Conservation (phyloP, 768 basidiomycete species). For the Boletus subparvulus region DNA sequence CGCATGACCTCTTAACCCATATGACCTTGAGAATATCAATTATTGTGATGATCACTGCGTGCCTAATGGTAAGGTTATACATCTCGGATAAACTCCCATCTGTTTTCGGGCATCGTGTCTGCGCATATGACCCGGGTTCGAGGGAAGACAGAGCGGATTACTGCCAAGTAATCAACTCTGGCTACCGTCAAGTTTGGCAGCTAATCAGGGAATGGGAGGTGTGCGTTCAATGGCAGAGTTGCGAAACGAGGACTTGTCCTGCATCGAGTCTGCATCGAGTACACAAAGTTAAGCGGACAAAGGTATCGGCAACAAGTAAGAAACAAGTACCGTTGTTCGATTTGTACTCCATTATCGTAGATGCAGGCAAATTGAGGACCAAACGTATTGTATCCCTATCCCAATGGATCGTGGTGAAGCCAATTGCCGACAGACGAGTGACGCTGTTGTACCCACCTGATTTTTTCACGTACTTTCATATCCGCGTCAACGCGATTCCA, state of each 20-base stretch:
- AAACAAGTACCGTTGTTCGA: slow-evolving; percentile 71
- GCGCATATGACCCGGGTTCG: slow-evolving; percentile 4
- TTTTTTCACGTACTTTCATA: slow-evolving; percentile 70
- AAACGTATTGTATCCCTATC: slow-evolving; percentile 75
- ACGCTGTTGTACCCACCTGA: slow-evolving; percentile 56
- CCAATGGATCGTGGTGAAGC: neutral
- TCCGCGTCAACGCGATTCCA: slow-evolving; percentile 90
- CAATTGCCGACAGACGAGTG: slow-evolving; percentile 29
- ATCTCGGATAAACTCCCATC: slow-evolving; percentile 5
- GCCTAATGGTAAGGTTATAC: slow-evolving; percentile 14
- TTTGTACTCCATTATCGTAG: slow-evolving; percentile 92
- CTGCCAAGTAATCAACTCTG: neutral
- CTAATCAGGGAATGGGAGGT: slow-evolving; percentile 21
- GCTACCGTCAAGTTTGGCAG: neutral
- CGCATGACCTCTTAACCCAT: neutral
- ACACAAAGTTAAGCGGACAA: slow-evolving; percentile 1
- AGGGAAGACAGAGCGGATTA: neutral
- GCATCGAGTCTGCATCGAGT: slow-evolving; percentile 68
- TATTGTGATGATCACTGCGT: neutral
- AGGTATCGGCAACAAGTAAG: neutral
- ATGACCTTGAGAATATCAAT: slow-evolving; percentile 1
- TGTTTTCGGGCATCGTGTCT: neutral
- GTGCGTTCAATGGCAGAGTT: slow-evolving; percentile 56
- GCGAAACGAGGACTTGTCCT: slow-evolving; percentile 84
- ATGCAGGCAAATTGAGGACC: slow-evolving; percentile 71